A percentile compares a stretch with the other conserved stretches of the same genome.
phyloP scores from a whole-genome alignment of 225 moss, liverwort and hornwort species.

The Ulota crispa region DNA sequence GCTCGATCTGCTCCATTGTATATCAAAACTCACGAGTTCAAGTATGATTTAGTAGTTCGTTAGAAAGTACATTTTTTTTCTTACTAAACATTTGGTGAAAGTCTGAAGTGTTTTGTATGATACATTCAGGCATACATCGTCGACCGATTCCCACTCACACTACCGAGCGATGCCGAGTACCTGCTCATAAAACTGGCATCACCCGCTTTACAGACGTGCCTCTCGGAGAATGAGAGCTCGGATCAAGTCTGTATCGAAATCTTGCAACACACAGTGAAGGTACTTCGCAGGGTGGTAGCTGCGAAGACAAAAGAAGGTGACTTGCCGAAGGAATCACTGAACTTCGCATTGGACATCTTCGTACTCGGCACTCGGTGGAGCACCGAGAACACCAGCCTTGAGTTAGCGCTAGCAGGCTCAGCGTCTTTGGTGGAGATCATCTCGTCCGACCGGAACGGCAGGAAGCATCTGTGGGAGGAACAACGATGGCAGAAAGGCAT shows the following conservation, averaged over 20 bases:
- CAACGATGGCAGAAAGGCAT: conserved; percentile 87
- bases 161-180: conserved; percentile 74
- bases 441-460: conserved; percentile 65
- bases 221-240: conserved; percentile 66
- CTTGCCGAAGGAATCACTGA: conserved; percentile 62
- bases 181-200: conserved; percentile 67
- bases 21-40: neutral
- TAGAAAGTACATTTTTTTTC: neutral
- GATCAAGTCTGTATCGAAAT: conserved; percentile 65
- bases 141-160: conserved; percentile 67
- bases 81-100: neutral
- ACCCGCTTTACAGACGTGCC: conserved; percentile 71
- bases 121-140: conserved; percentile 75
- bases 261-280: conserved; percentile 69
- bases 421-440: conserved; percentile 78
- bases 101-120: neutral
- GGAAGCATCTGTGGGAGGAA: conserved; percentile 79
- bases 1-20: neutral
- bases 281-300: conserved; percentile 67
- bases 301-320: conserved; percentile 57
- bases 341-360: conserved; percentile 78
- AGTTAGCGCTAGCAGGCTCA: conserved; percentile 81
- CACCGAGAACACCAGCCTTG: conserved; percentile 58
- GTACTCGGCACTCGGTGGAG: conserved; percentile 74
- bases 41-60: neutral